Base-by-base conservation (phyloP, 2,329 filamentous ascomycete genomes). In the Dactylonectria macrodidyma region DNA sequence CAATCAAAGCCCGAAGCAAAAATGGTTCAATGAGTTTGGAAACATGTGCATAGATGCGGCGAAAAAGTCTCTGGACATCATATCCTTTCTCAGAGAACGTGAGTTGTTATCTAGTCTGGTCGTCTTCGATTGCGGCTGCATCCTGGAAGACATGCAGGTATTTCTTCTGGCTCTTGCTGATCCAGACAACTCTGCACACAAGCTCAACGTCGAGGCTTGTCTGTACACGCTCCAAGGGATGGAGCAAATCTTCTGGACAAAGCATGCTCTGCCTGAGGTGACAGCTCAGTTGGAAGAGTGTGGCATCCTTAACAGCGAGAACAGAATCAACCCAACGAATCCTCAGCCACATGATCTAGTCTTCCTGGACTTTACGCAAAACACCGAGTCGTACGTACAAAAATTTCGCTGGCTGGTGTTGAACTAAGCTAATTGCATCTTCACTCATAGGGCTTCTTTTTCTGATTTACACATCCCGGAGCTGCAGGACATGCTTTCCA, bases 221-320 rank as follows among this genome's bases (percentile, higher is more conserved):
- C 26, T 67, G 19, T 48, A 58, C 10, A 64, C 65, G 0, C 24
- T 67, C 8, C 65, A 67, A 4, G 48, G 60, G n/a, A 67, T 67
- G 65, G 65, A 67, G 11, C 65, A 64, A 19, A 62, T 64, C 22
- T 67, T 67, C 16, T 67, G 65, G 65, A 63, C 60, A 2, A 67
- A 64, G 19, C 55, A 59, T 41, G 61, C 55, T 2, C 60, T 67
- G 4, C 65, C 60, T 14, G 59, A 63, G 48, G 60, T 67, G 2
- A 59, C 52, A 11, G 65, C 65, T 3, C 65, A 67, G 14, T 30
- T 67, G 47, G 54, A 62, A 30, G 65, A 67, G n/a, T 64, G 47
- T n/a, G 60, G 65, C 3, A 14, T 67, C 12, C 19, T 67, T 1
- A 63, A 46, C 22, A 55, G 33, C 10, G 65, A 67, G 14, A 55